Conservation (phyloP, 306 rosid genomes). For the Mimosa pudica region DNA sequence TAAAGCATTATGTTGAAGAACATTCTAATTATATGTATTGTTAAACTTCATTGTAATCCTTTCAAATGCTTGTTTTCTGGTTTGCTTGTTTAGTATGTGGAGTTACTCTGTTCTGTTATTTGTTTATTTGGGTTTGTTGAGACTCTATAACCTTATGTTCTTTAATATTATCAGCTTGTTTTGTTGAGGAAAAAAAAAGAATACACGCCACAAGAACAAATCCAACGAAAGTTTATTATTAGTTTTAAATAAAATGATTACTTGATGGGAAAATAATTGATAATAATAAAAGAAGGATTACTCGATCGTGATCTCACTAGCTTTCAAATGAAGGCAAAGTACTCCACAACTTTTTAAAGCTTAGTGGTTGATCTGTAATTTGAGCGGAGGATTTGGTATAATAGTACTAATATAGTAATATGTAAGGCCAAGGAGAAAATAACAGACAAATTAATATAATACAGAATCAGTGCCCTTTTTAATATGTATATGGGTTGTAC, state of each 20-base stretch:
- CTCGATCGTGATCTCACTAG: neutral
- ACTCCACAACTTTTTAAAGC: neutral
- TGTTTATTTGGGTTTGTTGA: too few species aligned
- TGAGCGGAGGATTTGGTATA: neutral
- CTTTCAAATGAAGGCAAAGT: neutral
- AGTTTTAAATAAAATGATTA: neutral
- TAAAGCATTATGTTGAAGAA: too few species aligned
- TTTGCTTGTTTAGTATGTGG: too few species aligned
- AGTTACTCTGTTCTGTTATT: too few species aligned
- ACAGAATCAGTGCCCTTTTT: neutral
- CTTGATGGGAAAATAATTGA: neutral
- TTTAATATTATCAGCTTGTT: too few species aligned
- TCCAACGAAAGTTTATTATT: neutral
- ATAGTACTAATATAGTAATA: neutral
- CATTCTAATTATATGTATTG: too few species aligned
- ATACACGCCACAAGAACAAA: too few species aligned
- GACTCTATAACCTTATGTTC: too few species aligned
- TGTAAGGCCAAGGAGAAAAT: neutral
- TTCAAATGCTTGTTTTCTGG: too few species aligned
- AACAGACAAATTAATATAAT: neutral
- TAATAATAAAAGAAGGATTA: neutral
- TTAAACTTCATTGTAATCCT: too few species aligned
- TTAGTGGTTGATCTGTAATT: neutral
- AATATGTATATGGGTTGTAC: neutral
- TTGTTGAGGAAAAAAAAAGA: too few species aligned